These are phyloP conservation scores for Stemphylium beticola DNA, from an alignment of 2,329 filamentous ascomycete species.

Conservation along the genomic window DNA sequence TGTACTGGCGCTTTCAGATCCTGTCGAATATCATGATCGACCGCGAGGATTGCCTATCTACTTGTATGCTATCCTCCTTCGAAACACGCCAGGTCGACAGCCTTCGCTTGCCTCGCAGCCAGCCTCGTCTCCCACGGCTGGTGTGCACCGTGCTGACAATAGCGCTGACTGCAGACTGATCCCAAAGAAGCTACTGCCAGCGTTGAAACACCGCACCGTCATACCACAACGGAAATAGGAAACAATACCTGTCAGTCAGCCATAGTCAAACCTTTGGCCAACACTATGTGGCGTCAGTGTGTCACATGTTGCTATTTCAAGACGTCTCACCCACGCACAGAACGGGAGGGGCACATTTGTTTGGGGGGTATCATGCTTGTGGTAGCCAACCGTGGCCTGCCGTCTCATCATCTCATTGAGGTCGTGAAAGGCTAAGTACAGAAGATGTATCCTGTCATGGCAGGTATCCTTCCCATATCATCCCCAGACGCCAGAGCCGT, in stretches of 20 bases:
- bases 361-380: constrained; percentile 17
- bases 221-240: too few species aligned
- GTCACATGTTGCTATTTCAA: constrained; percentile 5
- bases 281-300: constrained; percentile 1
- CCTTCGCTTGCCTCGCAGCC: too few species aligned
- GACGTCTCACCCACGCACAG: not conserved
- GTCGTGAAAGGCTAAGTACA: constrained; percentile 42
- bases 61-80: not conserved
- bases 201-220: too few species aligned
- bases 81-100: too few species aligned
- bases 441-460: constrained; percentile 27
- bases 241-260: not conserved
- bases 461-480: constrained; percentile 39
- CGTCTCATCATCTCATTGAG: constrained; percentile 41
- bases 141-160: too few species aligned
- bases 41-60: not conserved
- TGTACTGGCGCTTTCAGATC: not conserved
- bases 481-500: constrained; percentile 46
- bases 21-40: constrained; percentile 1
- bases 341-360: not conserved
- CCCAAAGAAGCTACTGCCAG: too few species aligned
- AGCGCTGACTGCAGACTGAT: too few species aligned
- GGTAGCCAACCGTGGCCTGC: constrained; percentile 32
- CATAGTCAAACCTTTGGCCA: not conserved
- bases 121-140: too few species aligned